Evolutionary conservation across 2,329 filamentous ascomycete genomes (phyloP).

Genomic region (Aspergillus pseudotamarii): DNA sequence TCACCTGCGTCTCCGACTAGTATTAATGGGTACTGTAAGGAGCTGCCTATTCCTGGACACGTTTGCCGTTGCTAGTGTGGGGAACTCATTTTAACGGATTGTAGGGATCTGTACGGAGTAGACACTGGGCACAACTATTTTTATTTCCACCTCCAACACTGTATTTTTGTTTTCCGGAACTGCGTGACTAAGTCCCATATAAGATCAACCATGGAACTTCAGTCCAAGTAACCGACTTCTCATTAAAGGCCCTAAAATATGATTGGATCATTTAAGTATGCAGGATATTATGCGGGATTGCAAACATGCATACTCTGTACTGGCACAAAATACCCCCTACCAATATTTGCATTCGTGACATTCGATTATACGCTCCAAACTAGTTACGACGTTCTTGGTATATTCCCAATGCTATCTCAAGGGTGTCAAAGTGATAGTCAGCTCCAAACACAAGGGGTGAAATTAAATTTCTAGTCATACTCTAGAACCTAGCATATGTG

Average conservation of each 20-base stretch:
- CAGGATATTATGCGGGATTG: background rate
- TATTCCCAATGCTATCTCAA: background rate
- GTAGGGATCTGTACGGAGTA: background rate
- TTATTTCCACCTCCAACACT: background rate
- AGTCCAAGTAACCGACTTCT: background rate
- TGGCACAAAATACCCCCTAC: background rate
- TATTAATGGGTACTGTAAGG: background rate
- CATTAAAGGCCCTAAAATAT: too few species aligned
- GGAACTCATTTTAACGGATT: background rate
- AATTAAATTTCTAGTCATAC: background rate
- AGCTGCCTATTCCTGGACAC: constrained; percentile 2
- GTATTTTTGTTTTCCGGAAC: background rate
- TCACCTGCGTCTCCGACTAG: background rate
- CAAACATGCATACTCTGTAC: background rate
- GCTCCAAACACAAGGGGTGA: background rate
- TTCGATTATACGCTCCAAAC: background rate
- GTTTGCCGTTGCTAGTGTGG: background rate
- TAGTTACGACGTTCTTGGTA: background rate
- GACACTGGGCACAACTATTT: background rate
- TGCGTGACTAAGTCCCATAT: background rate
- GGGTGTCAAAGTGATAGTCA: background rate
- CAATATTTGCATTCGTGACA: background rate
- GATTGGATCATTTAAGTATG: too few species aligned
- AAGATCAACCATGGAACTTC: constrained; percentile 1
- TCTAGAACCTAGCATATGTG: background rate